These are phyloP conservation scores for Phylloboletellus chloephorus DNA, from an alignment of 1,284 basidiomycete species.

Conservation along the genomic window DNA sequence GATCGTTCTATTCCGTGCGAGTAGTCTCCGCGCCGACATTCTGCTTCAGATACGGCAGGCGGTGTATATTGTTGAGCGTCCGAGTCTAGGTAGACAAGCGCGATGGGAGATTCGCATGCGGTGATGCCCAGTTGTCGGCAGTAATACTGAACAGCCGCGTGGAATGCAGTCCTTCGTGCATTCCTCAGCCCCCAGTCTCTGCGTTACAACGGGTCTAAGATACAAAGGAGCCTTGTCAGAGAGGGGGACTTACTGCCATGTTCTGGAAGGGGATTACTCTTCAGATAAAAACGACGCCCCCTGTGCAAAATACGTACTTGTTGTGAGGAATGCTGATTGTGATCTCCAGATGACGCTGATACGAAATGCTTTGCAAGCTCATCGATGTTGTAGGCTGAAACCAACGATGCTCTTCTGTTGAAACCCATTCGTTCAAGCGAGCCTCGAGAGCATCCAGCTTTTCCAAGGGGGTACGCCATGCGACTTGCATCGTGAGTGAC, in stretches of 20 bases:
- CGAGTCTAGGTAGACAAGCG: conserved; percentile 47
- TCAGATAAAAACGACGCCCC: conserved; percentile 8
- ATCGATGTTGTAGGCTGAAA: conserved; percentile 62
- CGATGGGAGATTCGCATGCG: conserved; percentile 52
- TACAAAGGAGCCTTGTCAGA: background rate
- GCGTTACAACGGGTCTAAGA: conserved; percentile 7
- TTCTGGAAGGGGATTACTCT: conserved; percentile 28
- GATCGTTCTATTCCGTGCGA: conserved; percentile 4
- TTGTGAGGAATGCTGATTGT: conserved; percentile 69
- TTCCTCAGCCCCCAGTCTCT: conserved; percentile 60
- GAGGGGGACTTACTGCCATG: conserved; percentile 39
- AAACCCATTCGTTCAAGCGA: conserved; percentile 64
- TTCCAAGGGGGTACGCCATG: conserved; percentile 65
- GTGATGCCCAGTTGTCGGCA: conserved; percentile 61
- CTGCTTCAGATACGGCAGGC: conserved; percentile 12
- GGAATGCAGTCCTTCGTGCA: conserved; percentile 65
- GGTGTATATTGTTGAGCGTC: conserved; percentile 31
- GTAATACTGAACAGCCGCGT: conserved; percentile 68
- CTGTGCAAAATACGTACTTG: conserved; percentile 38
- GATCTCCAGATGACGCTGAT: conserved; percentile 58
- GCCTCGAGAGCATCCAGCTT: conserved; percentile 65
- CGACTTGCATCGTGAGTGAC: conserved; percentile 60
- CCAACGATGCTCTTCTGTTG: conserved; percentile 72
- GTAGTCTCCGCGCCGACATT: background rate
- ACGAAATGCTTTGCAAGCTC: conserved; percentile 54